Base-by-base conservation (phyloP, 352 stramenopile genomes). In the Globisporangium orthogonon region DNA sequence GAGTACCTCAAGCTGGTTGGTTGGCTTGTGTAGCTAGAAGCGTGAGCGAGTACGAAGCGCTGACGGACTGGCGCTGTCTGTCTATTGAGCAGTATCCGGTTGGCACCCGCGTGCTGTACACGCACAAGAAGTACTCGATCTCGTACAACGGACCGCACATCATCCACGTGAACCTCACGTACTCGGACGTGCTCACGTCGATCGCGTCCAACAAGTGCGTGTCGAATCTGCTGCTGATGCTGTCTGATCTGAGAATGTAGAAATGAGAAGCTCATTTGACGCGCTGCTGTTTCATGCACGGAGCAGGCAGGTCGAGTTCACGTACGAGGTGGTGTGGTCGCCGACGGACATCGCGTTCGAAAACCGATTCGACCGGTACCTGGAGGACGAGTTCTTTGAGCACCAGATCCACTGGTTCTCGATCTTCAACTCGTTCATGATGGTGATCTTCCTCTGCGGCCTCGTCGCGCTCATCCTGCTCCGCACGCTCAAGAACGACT, bases 381-480 rank as follows among this genome's bases (percentile, higher is more conserved):
- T 99, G 45, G 97, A 99, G 73, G 95, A 98, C 69, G 89, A 97
- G 66, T 99, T 99, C 64, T 99, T 99, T 70, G 97, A 99, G 79
- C 97, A 99, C 74, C 94, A 98, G 60, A 99, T 99, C 68, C 94
- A 98, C 66, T 98, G 94, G 94, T 98, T 98, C 62, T 97, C 87
- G 53, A 98, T 98, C 56, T 98, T 98, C 71, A 98, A 98, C 71
- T 96, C 89, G 65, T 98, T 98, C 68, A 98, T 98, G 94, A 98
- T 98, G 89, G 94, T 98, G 31, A 95, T 98, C 48, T 98, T 98
- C 65, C 65, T 98, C 2, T 97, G 87, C 48, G 95, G 95, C 15
- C 77, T 98, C 7, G 95, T 98, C 14, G 81, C 87, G 29, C 67
- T 98, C 11, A 98, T 98, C 62, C 71, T 98, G 23, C 62, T 98